phyloP scores from a whole-genome alignment of 164 flowering plant species.

The Berberis thunbergii region DNA sequence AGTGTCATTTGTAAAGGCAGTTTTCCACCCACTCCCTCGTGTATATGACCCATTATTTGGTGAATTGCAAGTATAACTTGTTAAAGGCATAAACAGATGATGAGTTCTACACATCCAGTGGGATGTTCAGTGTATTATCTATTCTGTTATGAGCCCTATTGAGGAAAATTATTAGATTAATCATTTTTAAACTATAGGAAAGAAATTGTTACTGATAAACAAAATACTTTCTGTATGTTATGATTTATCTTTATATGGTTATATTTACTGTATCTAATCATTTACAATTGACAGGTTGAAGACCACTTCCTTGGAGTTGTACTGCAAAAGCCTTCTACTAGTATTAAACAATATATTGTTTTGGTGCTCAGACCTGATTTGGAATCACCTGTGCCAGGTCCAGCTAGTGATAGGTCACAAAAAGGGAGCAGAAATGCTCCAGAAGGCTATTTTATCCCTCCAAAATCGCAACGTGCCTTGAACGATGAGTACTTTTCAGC shows the following conservation, averaged over 20 bases:
- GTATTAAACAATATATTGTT: conserved; percentile 53
- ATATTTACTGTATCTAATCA: background rate
- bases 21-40: too few species aligned
- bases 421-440: conserved; percentile 26
- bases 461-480: conserved; percentile 55
- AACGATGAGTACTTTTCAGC: conserved; percentile 58
- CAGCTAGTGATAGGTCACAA: conserved; percentile 22
- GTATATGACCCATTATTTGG: too few species aligned
- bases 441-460: conserved; percentile 46
- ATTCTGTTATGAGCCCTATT: too few species aligned
- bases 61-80: too few species aligned
- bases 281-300: conserved; percentile 39
- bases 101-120: too few species aligned
- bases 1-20: too few species aligned
- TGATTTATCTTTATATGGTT: background rate
- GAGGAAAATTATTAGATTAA: too few species aligned
- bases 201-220: too few species aligned
- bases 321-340: conserved; percentile 51
- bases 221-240: too few species aligned
- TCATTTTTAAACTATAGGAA: too few species aligned
- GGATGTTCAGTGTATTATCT: too few species aligned
- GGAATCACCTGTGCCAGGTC: conserved; percentile 24
- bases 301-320: conserved; percentile 90
- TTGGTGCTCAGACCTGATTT: conserved; percentile 64
- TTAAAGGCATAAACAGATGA: too few species aligned